phyloP scores from a whole-genome alignment of 108 stramenopile species.

The Epithemia pelagica region DNA sequence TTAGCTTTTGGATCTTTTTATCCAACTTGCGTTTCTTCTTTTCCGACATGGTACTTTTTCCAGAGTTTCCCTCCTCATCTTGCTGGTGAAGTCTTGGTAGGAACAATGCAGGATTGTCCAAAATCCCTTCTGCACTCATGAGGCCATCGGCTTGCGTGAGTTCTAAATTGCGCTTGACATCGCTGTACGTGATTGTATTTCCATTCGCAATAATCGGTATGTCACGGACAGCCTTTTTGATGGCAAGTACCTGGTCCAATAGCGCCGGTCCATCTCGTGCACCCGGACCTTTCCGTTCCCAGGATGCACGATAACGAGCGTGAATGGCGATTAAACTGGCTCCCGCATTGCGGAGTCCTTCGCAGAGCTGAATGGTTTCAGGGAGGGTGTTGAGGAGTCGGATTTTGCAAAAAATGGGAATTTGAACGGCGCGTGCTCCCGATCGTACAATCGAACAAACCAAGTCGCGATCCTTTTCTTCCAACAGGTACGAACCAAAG shows the following conservation, averaged over 20 bases:
- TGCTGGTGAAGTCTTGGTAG: constrained; percentile 36
- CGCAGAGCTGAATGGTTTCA: constrained; percentile 66
- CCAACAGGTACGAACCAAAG: constrained; percentile 85
- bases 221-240: constrained; percentile 33
- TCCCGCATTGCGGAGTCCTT: constrained; percentile 74
- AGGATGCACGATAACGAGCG: constrained; percentile 79
- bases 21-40: constrained; percentile 35
- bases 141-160: constrained; percentile 76
- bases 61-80: background rate
- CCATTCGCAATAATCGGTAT: constrained; percentile 84
- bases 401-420: constrained; percentile 89
- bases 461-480: constrained; percentile 55
- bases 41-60: background rate
- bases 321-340: constrained; percentile 88
- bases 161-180: constrained; percentile 61
- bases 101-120: constrained; percentile 89
- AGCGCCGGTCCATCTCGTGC: constrained; percentile 88
- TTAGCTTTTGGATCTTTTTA: constrained; percentile 62
- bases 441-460: constrained; percentile 67
- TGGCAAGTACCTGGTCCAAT: constrained; percentile 68
- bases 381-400: constrained; percentile 78
- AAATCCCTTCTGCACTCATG: constrained; percentile 90
- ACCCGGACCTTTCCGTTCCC: constrained; percentile 76
- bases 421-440: constrained; percentile 36
- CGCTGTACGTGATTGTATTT: constrained; percentile 77